phyloP scores from a whole-genome alignment of 2,329 filamentous ascomycete genomes.

The Bipolaris zeicola region DNA sequence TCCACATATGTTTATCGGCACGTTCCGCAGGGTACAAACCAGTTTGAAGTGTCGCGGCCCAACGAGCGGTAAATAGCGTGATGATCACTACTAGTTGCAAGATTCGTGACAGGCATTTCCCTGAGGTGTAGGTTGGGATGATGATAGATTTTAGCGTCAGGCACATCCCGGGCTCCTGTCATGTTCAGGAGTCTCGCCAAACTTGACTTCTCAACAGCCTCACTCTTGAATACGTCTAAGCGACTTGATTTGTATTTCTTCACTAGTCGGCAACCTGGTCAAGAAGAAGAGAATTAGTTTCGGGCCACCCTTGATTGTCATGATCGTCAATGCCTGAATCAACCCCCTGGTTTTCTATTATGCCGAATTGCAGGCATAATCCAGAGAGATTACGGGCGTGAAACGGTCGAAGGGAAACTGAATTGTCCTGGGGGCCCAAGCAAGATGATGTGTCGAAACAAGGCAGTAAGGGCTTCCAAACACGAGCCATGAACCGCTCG shows the following conservation, averaged over 20 bases:
- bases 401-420: not conserved
- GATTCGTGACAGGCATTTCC: not conserved
- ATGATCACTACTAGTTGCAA: not conserved
- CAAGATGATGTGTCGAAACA: not conserved
- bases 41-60: not conserved
- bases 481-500: not conserved
- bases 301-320: not conserved
- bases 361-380: not conserved
- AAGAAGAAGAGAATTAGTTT: not conserved
- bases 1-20: not conserved
- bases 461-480: not conserved
- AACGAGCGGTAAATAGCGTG: not conserved
- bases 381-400: not conserved
- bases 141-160: not conserved
- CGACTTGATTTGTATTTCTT: not conserved
- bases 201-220: not conserved
- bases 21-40: not conserved
- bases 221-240: not conserved
- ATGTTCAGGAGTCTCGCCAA: not conserved
- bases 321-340: not conserved
- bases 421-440: not conserved
- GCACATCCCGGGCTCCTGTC: not conserved
- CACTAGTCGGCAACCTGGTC: too few relatives aligned
- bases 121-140: not conserved
- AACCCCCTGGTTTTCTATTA: not conserved